Base-by-base conservation (phyloP, 768 basidiomycete species). In the Tricholoma matsutake region DNA sequence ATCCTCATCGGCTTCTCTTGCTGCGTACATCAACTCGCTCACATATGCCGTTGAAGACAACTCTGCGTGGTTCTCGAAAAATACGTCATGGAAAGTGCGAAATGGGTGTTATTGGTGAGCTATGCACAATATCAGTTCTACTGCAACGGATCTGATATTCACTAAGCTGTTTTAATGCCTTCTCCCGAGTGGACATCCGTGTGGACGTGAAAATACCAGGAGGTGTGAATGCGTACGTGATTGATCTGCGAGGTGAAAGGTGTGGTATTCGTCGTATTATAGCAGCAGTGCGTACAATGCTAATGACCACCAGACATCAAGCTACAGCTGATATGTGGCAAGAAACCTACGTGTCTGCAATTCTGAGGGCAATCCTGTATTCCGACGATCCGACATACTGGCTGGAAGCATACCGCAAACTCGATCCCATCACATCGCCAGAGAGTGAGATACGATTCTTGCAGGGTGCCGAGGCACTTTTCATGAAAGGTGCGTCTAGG, bases 131-230 rank as follows among this genome's bases (percentile, higher is more conserved):
- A 34, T 58, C 20, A 22, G 29, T 29, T 45, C 22, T 60, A 22
- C 34, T n/a, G 53, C 37, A 9, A 60, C 22, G 35, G 25, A 54
- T 57, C 41, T 10, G 11, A 39, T 43, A 22, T 9, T 45, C 35
- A 53, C 14, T n/a, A 57, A 92, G 93, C 75, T 97, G 94, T 75
- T 99, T 97, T 79, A 97, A 99, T 72, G 97, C 97, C 9, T 99
- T 99, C 71, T 96, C 96, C 39, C 80, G 97, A 29, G 92, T 98
- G 56, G 97, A 99, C 69, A 87, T 98, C 31, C 86, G 96, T 37
- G 95, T 99, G 6, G 97, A 99, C 64, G 97, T 98, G 62, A 97
- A 96, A 75, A 98, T 99, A 54, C 97, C 97, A 0, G 97, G 97
- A 29, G 96, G 97, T 11, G 97, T 99, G 14, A 86, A 88, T 64